These are phyloP conservation scores for Diaporthe citriasiana DNA, from an alignment of 2,329 filamentous ascomycete species.

Conservation along the genomic window DNA sequence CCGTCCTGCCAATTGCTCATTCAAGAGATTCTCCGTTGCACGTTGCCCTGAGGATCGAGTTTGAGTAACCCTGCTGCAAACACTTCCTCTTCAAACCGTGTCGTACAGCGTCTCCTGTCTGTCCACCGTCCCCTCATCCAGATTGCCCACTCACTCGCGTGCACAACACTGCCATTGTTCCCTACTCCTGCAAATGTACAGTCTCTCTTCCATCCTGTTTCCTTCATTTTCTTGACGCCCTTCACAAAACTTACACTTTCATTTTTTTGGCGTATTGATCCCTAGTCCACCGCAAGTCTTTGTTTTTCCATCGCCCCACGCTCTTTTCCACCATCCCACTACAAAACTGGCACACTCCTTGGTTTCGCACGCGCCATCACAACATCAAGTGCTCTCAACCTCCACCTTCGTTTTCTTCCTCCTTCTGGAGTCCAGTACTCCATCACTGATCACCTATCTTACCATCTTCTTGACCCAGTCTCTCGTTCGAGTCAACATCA, in stretches of 20 bases:
- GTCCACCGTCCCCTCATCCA: constrained; percentile 35
- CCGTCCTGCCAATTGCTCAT: constrained; percentile 1
- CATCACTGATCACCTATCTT: background rate
- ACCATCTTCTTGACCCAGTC: constrained; percentile 22
- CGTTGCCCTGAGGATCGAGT: constrained; percentile 34
- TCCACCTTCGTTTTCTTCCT: background rate
- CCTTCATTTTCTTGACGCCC: background rate
- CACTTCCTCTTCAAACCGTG: constrained; percentile 40
- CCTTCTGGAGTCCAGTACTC: background rate
- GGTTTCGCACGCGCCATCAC: background rate
- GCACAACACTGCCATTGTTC: constrained; percentile 22
- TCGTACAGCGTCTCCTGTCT: constrained; percentile 41
- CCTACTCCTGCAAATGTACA: constrained; percentile 11
- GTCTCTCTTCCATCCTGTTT: constrained; percentile 5
- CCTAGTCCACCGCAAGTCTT: constrained; percentile 12
- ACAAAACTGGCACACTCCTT: constrained; percentile 29
- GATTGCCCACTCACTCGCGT: constrained; percentile 26
- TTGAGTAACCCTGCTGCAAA: constrained; percentile 42
- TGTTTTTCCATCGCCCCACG: constrained; percentile 13
- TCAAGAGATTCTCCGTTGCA: constrained; percentile 29
- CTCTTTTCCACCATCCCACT: background rate
- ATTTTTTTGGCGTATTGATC: constrained; percentile 26
- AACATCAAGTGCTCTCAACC: background rate
- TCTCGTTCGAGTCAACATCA: constrained; percentile 25
- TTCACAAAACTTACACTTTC: constrained; percentile 11